phyloP scores from a whole-genome alignment of 2,329 filamentous ascomycete genomes.

The Diaporthe destruens region DNA sequence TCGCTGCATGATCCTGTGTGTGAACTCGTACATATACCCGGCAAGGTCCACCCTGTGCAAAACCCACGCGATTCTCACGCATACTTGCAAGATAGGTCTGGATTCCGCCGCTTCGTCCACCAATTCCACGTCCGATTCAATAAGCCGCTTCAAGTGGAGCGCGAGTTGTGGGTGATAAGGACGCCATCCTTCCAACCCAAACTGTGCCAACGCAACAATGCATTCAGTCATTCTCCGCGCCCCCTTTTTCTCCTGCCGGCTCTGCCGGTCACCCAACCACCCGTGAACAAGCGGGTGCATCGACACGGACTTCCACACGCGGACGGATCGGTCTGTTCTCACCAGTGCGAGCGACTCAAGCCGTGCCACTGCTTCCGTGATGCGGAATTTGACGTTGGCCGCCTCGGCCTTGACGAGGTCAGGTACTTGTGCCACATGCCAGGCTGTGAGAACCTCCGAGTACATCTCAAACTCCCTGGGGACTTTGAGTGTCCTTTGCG shows the following conservation, averaged over 20 bases:
- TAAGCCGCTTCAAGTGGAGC: neutral
- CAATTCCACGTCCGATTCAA: neutral
- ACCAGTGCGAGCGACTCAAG: constrained; percentile 3
- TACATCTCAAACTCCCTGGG: neutral
- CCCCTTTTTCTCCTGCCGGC: neutral
- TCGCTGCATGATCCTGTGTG: neutral
- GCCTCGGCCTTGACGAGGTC: neutral
- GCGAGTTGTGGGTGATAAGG: neutral
- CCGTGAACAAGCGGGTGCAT: constrained; percentile 9
- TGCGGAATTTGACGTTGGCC: neutral
- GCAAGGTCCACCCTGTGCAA: neutral
- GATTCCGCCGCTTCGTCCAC: neutral
- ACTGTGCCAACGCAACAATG: neutral
- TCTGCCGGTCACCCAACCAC: neutral
- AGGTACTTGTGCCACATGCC: neutral
- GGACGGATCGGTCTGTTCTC: neutral
- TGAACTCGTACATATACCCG: neutral
- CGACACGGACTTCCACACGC: neutral
- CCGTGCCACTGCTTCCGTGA: neutral
- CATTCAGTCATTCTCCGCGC: neutral
- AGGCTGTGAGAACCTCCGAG: neutral
- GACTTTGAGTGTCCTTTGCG: neutral
- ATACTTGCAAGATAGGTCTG: neutral
- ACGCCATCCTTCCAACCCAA: fast-evolving
- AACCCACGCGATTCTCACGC: neutral